Conservation (phyloP, 306 rosid genomes). For the Elaeagnus macrophylla region DNA sequence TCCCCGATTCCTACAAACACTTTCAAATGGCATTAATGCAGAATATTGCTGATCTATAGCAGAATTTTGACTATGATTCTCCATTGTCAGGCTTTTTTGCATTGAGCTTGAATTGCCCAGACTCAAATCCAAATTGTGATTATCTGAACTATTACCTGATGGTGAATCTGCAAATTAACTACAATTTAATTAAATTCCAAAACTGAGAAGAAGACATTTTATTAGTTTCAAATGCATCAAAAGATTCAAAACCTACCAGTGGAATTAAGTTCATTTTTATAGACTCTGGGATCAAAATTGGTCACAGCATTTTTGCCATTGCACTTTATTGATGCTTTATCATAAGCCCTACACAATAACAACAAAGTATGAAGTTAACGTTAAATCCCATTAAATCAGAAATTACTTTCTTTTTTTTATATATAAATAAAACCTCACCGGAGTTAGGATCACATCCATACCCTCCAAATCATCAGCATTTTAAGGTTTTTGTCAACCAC, state of each 20-base stretch:
- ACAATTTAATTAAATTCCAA: neutral
- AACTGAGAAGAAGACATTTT: neutral
- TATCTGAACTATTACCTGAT: conserved; percentile 7
- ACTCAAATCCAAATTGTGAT: conserved; percentile 37
- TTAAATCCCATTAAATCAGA: neutral
- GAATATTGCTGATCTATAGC: conserved; percentile 9
- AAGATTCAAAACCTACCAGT: conserved; percentile 34
- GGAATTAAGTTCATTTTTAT: conserved; percentile 65
- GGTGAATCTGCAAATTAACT: conserved; percentile 4
- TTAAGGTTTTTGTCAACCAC: too few species aligned
- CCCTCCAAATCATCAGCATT: too few species aligned
- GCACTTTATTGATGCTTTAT: conserved; percentile 95
- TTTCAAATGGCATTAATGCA: conserved; percentile 4
- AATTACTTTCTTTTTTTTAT: too few species aligned
- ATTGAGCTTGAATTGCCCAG: conserved; percentile 30
- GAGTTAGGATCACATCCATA: too few species aligned
- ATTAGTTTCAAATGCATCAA: neutral
- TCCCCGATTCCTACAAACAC: conserved; percentile 26
- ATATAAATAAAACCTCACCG: too few species aligned
- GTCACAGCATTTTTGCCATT: conserved; percentile 98
- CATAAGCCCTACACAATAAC: conserved; percentile 64
- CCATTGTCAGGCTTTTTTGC: conserved; percentile 3
- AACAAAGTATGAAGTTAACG: neutral
- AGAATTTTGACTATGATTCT: conserved; percentile 4
- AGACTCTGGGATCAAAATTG: conserved; percentile 89